A percentile compares a stretch with the other conserved stretches of the same genome.
These are phyloP conservation scores for Botrytis squamosa DNA, from an alignment of 2,329 filamentous ascomycete species.

Conservation along the genomic window DNA sequence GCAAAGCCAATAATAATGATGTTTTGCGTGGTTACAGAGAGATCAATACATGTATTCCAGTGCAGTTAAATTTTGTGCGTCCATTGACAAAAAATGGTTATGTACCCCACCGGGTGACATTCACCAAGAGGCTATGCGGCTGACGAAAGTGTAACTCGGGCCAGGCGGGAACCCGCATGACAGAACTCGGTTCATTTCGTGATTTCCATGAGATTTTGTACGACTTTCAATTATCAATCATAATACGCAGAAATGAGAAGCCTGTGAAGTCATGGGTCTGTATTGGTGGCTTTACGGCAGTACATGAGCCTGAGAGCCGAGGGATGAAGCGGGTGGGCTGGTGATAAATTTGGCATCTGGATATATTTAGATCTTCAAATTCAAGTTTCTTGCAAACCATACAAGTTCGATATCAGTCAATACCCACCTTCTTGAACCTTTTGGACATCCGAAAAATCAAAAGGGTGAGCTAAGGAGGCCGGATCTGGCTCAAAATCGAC, in stretches of 20 bases:
- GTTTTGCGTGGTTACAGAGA: neutral
- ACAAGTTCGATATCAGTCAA: rapidly evolving
- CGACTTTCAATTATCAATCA: neutral
- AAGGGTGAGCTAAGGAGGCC: neutral
- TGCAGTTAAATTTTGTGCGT: neutral
- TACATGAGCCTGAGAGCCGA: neutral
- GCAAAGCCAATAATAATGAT: neutral
- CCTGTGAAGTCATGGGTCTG: neutral
- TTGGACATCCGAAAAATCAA: neutral
- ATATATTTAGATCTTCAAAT: neutral
- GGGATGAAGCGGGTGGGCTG: neutral
- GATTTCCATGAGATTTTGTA: neutral
- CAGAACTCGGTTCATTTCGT: neutral
- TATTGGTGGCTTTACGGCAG: neutral
- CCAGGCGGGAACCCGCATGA: neutral
- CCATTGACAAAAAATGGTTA: neutral
- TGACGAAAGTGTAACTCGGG: neutral
- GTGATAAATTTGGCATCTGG: neutral
- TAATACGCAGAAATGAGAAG: no score
- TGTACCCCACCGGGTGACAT: neutral
- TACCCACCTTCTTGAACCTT: neutral
- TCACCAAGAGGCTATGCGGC: no score
- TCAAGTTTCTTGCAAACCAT: neutral
- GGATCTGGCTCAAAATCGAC: neutral
- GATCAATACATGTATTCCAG: neutral